Evolutionary conservation across 1,284 basidiomycete species (phyloP), one percentile per base, ranked within the genome.

Genomic region (Phenoliferia sp.): DNA sequence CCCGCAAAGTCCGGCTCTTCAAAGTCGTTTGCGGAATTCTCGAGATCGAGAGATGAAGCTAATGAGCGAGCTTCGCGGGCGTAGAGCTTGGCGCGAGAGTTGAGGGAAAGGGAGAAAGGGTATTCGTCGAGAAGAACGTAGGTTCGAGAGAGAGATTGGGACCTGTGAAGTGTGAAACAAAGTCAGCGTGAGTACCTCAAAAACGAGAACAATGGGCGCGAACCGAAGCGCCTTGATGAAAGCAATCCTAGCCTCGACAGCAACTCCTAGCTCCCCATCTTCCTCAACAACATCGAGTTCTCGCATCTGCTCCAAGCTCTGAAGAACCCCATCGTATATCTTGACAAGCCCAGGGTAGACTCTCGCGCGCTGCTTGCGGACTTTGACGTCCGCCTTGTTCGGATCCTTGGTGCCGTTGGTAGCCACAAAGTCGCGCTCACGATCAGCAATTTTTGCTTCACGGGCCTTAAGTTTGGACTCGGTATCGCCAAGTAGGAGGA

Each of bases 331-430:
- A 78, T 94, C 92, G 60, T 92, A 85, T 1, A 94, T 82, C 79
- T 94, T 95, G 78, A 95, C 88, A 6, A 94, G 82, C 0, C 90
- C 91, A 16, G 91, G 90, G 75, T 88, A 89, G 7, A 90, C 80
- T 56, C 90, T 83, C 63, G 64, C 59, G n/a, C 63, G 44, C 29
- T 60, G 63, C 48, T 60, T 65, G 44, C 52, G 82, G 80, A 75
- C 89, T 88, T 62, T 89, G 83, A 72, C 84, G 77, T 73, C 71
- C 80, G 81, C 73, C 80, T 84, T 69, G 76, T 77, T 73, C 80
- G 85, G 73, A 54, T 72, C 58, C 19, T 68, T 63, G 32, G 44
- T 26, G n/a, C 62, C 61, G 3, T 65, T 72, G 4, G 57, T 55
- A 3, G 65, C 59, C 52, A 69, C 36, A 59, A 52, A 67, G 3